A percentile compares a stretch with the other conserved stretches of the same genome.
These are phyloP conservation scores for Hanseniaspora vineae DNA, from an alignment of 805 yeast genomes.

Conservation along the genomic window DNA sequence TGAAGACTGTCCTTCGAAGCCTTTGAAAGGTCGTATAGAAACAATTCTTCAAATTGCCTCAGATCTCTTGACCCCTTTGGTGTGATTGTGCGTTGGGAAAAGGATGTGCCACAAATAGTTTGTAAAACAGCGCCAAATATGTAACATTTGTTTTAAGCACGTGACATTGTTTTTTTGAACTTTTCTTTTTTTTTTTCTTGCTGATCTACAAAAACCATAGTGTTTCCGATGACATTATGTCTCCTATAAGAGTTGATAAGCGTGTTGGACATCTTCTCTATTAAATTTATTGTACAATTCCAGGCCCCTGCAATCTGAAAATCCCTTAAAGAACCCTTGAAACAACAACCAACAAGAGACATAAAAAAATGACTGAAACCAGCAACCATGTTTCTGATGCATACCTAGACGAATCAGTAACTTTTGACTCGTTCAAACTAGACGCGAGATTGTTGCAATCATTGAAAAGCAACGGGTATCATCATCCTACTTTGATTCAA, in stretches of 20 bases:
- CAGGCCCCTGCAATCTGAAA: no score
- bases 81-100: slow-evolving; percentile 13
- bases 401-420: slow-evolving; percentile 54
- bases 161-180: no score
- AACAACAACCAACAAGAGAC: neutral
- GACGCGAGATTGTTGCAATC: slow-evolving; percentile 83
- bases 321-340: neutral
- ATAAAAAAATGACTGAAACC: slow-evolving; percentile 11
- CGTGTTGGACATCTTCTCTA: no score
- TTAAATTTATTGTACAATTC: no score
- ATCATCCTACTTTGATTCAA: slow-evolving; percentile 82
- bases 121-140: no score
- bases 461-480: slow-evolving; percentile 63
- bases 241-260: no score
- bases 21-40: slow-evolving; percentile 68
- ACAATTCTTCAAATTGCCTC: slow-evolving; percentile 69
- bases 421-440: slow-evolving; percentile 65
- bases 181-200: no score
- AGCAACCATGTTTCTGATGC: slow-evolving; percentile 44
- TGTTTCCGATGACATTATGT: no score
- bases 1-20: slow-evolving; percentile 53
- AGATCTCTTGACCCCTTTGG: slow-evolving; percentile 72
- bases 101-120: no score
- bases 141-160: no score
- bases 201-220: no score